Conservation (phyloP, 2,329 filamentous ascomycete species). For the Aureobasidium mangrovei region DNA sequence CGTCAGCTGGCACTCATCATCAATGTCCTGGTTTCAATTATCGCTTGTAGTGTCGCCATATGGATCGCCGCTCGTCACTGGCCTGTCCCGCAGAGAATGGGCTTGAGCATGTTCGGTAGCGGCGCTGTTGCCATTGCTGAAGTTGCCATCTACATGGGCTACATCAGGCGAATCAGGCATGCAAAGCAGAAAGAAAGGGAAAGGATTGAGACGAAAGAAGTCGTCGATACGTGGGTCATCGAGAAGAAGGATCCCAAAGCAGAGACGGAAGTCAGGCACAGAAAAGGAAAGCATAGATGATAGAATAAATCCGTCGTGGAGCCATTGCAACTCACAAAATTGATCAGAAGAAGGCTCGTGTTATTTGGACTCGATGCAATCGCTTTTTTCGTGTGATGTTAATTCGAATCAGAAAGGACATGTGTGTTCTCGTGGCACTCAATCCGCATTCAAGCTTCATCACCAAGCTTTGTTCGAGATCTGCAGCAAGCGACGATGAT, state of each 20-base stretch:
- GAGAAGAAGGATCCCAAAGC: constrained; percentile 21
- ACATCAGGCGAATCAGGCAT: constrained; percentile 61
- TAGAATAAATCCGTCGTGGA: no score
- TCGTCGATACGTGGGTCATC: constrained; percentile 63
- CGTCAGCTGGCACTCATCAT: constrained; percentile 76
- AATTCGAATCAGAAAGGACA: no score
- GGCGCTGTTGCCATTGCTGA: constrained; percentile 65
- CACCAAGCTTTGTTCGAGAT: no score
- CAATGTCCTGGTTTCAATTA: constrained; percentile 80
- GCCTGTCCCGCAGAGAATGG: constrained; percentile 60
- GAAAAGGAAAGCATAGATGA: constrained; percentile 12
- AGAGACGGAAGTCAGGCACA: constrained; percentile 1
- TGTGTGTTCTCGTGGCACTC: no score
- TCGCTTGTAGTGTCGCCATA: constrained; percentile 66
- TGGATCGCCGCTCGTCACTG: constrained; percentile 74
- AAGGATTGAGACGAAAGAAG: constrained; percentile 56
- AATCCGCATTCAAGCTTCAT: no score
- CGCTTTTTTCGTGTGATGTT: no score
- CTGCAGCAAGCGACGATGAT: no score
- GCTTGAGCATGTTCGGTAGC: constrained; percentile 62
- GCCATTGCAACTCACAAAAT: no score
- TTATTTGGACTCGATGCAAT: no score
- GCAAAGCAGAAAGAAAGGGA: constrained; percentile 55
- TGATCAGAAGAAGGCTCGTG: no score
- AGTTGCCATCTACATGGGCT: constrained; percentile 67